These are phyloP conservation scores for Auricularia auricula-judae DNA, from an alignment of 768 basidiomycete genomes.

Conservation along the genomic window DNA sequence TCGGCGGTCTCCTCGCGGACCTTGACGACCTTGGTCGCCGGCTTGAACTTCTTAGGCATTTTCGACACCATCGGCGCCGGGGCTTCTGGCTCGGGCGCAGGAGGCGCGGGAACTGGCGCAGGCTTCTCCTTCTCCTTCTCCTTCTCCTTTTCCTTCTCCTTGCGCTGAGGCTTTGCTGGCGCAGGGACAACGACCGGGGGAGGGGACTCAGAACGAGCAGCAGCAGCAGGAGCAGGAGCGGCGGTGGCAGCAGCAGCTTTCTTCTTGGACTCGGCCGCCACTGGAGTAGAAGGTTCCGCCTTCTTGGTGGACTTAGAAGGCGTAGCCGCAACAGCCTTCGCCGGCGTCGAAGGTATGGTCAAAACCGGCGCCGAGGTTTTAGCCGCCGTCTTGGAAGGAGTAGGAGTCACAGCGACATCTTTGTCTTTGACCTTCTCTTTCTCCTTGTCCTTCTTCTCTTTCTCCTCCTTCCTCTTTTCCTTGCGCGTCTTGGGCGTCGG, in stretches of 20 bases:
- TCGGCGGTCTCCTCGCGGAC: not conserved
- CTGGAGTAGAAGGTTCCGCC: not conserved
- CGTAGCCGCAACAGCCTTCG: not conserved
- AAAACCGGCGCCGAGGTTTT: not conserved
- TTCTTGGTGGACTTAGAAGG: not conserved
- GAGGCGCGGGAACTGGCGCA: constrained; percentile 8
- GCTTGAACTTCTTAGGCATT: constrained; percentile 64
- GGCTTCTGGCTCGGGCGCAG: constrained; percentile 19
- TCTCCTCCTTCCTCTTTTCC: not conserved
- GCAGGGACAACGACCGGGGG: not conserved
- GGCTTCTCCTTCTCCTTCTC: constrained; percentile 21
- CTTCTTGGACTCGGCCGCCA: constrained; percentile 3
- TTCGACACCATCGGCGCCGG: constrained; percentile 72
- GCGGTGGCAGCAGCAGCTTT: not conserved
- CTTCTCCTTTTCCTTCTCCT: constrained; percentile 20
- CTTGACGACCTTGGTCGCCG: constrained; percentile 6
- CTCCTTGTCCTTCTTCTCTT: not conserved
- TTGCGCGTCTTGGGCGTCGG: not conserved
- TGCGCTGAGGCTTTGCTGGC: not conserved
- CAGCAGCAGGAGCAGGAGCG: not conserved
- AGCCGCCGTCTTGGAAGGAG: not conserved
- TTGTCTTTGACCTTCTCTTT: not conserved
- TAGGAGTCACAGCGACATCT: not conserved
- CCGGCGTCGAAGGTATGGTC: not conserved
- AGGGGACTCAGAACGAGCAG: not conserved